phyloP scores from a whole-genome alignment of 805 yeast species.

The Tetrapisispora fleetii region DNA sequence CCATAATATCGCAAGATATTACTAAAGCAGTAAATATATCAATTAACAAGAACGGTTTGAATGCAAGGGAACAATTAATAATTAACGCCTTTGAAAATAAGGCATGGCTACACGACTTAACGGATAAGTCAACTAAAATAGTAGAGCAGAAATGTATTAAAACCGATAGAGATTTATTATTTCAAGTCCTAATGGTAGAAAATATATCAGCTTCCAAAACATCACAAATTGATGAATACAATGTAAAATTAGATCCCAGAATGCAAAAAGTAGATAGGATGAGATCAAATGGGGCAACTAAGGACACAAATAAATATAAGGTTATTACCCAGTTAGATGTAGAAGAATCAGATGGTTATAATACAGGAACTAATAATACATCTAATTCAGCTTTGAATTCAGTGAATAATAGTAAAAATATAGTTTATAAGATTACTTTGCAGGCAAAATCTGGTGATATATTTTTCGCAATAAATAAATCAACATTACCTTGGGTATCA shows the following conservation, averaged over 20 bases:
- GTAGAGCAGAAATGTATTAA: slow-evolving; percentile 11
- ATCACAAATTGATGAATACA: slow-evolving; percentile 47
- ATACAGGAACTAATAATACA: slow-evolving; percentile 1
- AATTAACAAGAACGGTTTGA: slow-evolving; percentile 1
- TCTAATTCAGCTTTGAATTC: background rate
- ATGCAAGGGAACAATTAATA: slow-evolving; percentile 10
- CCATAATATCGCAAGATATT: slow-evolving; percentile 19
- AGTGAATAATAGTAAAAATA: slow-evolving; percentile 4
- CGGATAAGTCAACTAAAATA: background rate
- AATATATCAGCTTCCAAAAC: slow-evolving; percentile 44
- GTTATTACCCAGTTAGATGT: slow-evolving; percentile 42
- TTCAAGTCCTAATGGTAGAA: slow-evolving; percentile 47
- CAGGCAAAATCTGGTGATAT: slow-evolving; percentile 44
- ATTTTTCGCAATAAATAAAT: slow-evolving; percentile 49
- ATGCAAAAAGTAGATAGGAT: slow-evolving; percentile 52
- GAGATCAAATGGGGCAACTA: slow-evolving; percentile 1
- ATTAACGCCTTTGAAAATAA: slow-evolving; percentile 13
- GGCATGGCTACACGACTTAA: slow-evolving; percentile 10
- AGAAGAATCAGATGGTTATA: slow-evolving; percentile 29
- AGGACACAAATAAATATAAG: slow-evolving; percentile 10
- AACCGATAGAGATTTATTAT: slow-evolving; percentile 29
- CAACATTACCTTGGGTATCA: slow-evolving; percentile 40
- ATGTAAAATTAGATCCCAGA: slow-evolving; percentile 43
- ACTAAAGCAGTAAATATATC: slow-evolving; percentile 7
- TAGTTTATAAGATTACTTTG: slow-evolving; percentile 44